Percentiles rank a stretch among this genome's conserved stretches.
These are phyloP conservation scores for Protomyces inundatus DNA, from an alignment of 1,139 yeast species.

Conservation along the genomic window DNA sequence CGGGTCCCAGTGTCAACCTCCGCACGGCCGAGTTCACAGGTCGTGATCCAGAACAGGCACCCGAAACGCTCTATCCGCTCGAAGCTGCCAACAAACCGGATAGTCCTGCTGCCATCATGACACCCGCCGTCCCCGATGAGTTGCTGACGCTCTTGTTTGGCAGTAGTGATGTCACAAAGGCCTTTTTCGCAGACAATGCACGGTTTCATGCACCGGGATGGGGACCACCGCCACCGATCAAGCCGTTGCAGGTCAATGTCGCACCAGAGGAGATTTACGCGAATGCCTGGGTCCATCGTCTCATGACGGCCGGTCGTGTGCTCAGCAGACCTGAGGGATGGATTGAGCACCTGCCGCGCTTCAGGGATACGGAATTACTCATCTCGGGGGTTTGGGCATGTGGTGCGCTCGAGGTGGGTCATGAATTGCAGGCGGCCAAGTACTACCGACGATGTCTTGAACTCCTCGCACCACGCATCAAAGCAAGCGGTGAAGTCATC, in stretches of 20 bases:
- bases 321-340: background rate
- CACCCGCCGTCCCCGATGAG: background rate
- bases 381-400: slow-evolving; percentile 1
- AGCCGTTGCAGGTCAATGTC: background rate
- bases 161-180: background rate
- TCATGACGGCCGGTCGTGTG: background rate
- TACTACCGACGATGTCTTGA: slow-evolving; percentile 2
- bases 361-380: background rate
- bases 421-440: background rate
- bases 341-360: background rate
- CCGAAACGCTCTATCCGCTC: background rate
- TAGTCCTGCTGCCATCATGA: background rate
- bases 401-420: slow-evolving; percentile 3
- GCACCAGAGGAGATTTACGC: background rate
- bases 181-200: background rate
- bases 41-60: background rate
- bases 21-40: background rate
- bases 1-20: background rate
- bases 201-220: background rate
- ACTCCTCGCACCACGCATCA: background rate
- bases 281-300: background rate
- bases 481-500: background rate
- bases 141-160: background rate
- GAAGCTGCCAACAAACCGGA: background rate
- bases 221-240: background rate